phyloP scores from a whole-genome alignment of 257 asterid genomes.

The Solanum gracilifrons region DNA sequence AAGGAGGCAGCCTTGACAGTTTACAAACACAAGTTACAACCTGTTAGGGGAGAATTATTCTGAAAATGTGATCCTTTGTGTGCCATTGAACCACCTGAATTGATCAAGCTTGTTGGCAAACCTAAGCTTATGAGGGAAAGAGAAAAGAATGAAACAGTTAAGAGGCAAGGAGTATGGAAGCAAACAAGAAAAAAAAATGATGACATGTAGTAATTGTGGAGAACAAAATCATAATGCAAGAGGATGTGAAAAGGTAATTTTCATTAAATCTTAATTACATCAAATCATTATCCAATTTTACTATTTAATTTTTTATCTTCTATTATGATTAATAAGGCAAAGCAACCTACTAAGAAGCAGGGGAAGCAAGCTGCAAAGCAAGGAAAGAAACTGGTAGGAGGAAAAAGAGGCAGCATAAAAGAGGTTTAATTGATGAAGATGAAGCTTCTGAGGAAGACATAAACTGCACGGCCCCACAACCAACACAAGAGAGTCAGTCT shows the following conservation, averaged over 20 bases:
- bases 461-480: not conserved
- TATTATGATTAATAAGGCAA: no score
- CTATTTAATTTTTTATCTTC: no score
- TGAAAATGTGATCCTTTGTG: not conserved
- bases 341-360: not conserved
- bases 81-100: no score
- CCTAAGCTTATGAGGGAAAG: no score
- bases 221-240: not conserved
- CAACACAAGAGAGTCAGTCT: not conserved
- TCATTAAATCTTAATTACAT: not conserved
- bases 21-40: not conserved
- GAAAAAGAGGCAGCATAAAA: not conserved
- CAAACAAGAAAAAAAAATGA: no score
- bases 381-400: not conserved
- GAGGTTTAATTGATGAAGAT: not conserved
- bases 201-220: not conserved
- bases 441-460: not conserved
- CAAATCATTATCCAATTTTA: no score
- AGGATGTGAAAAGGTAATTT: no score
- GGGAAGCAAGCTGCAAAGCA: not conserved
- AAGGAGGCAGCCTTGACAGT: not conserved
- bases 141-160: not conserved
- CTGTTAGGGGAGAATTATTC: not conserved
- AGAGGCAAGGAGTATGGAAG: not conserved
- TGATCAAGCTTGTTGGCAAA: no score